Percentiles rank a stretch among this genome's conserved stretches.
phyloP scores from a whole-genome alignment of 805 yeast genomes.

The Kodamaea restingae region DNA sequence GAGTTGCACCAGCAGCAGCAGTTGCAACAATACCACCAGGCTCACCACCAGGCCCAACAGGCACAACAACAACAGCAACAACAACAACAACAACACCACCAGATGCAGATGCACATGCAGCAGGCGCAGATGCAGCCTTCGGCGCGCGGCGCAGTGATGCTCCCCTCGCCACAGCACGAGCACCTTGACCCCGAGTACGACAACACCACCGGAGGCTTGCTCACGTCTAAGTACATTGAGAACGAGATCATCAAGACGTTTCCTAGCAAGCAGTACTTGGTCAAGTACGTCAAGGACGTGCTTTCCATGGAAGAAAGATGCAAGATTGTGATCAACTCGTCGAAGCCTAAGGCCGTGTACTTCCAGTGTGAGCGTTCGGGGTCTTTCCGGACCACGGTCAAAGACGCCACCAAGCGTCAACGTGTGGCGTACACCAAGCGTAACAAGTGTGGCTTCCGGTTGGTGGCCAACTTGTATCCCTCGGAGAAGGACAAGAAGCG shows the following conservation, averaged over 20 bases:
- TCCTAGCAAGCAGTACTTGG: constrained; percentile 15
- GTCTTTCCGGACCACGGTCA: constrained; percentile 43
- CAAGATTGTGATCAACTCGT: constrained; percentile 43
- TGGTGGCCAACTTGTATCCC: constrained; percentile 43
- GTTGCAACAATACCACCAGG: constrained; percentile 13
- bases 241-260: constrained; percentile 16
- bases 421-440: constrained; percentile 46
- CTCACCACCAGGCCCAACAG: constrained; percentile 14
- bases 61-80: constrained; percentile 9
- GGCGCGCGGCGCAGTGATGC: constrained; percentile 4
- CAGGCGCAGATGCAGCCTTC: constrained; percentile 14
- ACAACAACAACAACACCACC: constrained; percentile 13
- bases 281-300: constrained; percentile 34
- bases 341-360: constrained; percentile 46
- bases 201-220: constrained; percentile 12
- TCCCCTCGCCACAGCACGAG: constrained; percentile 12
- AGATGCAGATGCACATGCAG: constrained; percentile 6
- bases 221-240: constrained; percentile 14
- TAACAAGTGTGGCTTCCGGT: constrained; percentile 43
- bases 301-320: constrained; percentile 36
- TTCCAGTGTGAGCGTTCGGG: constrained; percentile 47
- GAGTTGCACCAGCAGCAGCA: constrained; percentile 15
- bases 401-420: constrained; percentile 42
- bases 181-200: constrained; percentile 12
- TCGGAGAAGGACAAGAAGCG: constrained; percentile 42